phyloP scores from a whole-genome alignment of 2,329 filamentous ascomycete species.

The Diaporthe longicolla region DNA sequence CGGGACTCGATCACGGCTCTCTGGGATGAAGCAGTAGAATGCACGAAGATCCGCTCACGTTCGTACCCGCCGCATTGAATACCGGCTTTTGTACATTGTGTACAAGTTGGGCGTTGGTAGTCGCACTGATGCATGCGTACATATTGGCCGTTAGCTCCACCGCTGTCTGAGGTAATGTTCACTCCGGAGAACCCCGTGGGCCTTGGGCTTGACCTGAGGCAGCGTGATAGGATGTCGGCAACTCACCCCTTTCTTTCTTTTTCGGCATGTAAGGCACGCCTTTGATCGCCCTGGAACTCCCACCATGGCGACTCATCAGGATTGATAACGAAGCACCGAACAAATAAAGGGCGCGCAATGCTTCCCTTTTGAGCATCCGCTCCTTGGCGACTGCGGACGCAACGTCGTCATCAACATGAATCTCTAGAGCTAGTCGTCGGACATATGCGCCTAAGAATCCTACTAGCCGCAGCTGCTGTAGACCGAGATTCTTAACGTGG shows the following conservation, averaged over 20 bases:
- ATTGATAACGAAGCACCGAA: neutral
- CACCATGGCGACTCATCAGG: conserved; percentile 36
- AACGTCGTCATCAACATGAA: conserved; percentile 5
- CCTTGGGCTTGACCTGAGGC: too few species aligned
- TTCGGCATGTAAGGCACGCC: conserved; percentile 35
- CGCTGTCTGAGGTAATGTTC: neutral
- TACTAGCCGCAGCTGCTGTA: neutral
- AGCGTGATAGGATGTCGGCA: neutral
- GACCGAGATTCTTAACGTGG: neutral
- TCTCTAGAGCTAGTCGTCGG: neutral
- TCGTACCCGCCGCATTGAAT: conserved; percentile 47
- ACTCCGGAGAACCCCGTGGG: neutral
- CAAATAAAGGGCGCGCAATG: neutral
- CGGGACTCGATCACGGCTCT: neutral
- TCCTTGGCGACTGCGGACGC: neutral
- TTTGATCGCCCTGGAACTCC: conserved; percentile 39
- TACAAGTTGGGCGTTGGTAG: conserved; percentile 45
- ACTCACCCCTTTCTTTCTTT: conserved; percentile 38
- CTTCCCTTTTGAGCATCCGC: neutral
- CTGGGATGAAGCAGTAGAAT: conserved; percentile 41
- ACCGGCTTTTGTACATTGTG: conserved; percentile 45
- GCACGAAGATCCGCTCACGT: conserved; percentile 46
- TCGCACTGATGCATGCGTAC: conserved; percentile 44
- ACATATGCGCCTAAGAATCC: neutral
- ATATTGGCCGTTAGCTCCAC: neutral